Evolutionary conservation across 495 filamentous ascomycete genomes (phyloP).

Genomic region (Penicillium diatomitis): DNA sequence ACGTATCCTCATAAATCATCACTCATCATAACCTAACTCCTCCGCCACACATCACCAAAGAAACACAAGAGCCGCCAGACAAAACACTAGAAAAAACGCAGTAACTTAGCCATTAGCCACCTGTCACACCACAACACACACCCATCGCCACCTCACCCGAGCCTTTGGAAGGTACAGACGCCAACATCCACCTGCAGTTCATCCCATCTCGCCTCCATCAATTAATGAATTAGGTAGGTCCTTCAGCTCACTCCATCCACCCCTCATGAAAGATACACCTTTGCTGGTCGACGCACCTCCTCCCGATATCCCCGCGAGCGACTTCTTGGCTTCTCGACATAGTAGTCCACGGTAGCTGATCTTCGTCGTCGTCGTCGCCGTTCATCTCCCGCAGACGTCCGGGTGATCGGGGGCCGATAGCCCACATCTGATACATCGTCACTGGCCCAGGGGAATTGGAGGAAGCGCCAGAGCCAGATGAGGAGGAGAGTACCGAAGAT

Average conservation of each 20-base stretch:
- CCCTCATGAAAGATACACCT: conserved; percentile 23
- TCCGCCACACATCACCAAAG: too few species aligned
- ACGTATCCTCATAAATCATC: too few species aligned
- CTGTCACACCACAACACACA: too few species aligned
- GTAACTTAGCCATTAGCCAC: too few species aligned
- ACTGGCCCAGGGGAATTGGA: conserved; percentile 14
- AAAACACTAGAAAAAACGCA: too few species aligned
- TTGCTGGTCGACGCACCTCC: conserved; percentile 26
- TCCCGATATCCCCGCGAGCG: conserved; percentile 15
- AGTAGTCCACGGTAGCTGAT: conserved; percentile 22
- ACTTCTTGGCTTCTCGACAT: conserved; percentile 27
- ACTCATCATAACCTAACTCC: too few species aligned
- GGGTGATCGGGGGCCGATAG: conserved; percentile 14
- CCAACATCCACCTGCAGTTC: too few species aligned
- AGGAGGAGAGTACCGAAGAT: conserved; percentile 46
- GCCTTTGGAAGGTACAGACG: too few species aligned
- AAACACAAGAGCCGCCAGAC: too few species aligned
- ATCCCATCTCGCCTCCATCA: neutral
- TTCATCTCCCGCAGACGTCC: conserved; percentile 4
- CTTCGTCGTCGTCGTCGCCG: conserved; percentile 13
- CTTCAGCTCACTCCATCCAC: neutral
- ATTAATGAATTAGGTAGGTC: neutral
- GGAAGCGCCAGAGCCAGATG: conserved; percentile 39
- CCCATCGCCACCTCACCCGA: too few species aligned
- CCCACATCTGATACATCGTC: conserved; percentile 18